Percentiles rank a stretch among this genome's conserved stretches.
phyloP scores from a whole-genome alignment of 2,329 filamentous ascomycete species.

The Aureobasidium sp. region DNA sequence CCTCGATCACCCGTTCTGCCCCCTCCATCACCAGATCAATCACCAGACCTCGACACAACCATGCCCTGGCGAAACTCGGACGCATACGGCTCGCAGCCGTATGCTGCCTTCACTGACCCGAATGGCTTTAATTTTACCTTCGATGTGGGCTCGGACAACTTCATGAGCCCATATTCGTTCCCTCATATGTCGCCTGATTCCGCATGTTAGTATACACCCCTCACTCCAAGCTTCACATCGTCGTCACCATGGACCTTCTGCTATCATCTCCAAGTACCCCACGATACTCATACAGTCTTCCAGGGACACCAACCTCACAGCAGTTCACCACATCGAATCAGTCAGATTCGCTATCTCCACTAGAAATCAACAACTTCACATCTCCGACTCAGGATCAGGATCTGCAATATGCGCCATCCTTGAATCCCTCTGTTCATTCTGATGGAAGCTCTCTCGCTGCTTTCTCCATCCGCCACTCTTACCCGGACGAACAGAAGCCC shows the following conservation, averaged over 20 bases:
- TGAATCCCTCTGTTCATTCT: neutral
- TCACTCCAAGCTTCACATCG: neutral
- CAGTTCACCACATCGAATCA: conserved; percentile 2
- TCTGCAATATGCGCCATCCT: conserved; percentile 1
- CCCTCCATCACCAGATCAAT: conserved; percentile 13
- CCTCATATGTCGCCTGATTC: conserved; percentile 16
- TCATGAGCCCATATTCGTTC: conserved; percentile 13
- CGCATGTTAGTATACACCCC: conserved; percentile 12
- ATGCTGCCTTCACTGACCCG: conserved; percentile 12
- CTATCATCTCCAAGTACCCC: conserved; percentile 4
- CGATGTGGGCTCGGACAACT: conserved; percentile 11
- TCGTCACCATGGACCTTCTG: neutral
- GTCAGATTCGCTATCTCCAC: conserved; percentile 14
- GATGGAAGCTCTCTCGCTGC: neutral
- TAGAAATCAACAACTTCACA: conserved; percentile 6
- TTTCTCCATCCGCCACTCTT: neutral
- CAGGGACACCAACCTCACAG: conserved; percentile 15
- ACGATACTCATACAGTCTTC: conserved; percentile 13
- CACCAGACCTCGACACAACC: conserved; percentile 5
- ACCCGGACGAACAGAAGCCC: neutral
- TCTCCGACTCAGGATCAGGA: conserved; percentile 7
- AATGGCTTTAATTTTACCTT: conserved; percentile 10
- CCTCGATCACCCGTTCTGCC: conserved; percentile 5
- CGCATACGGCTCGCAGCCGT: conserved; percentile 13
- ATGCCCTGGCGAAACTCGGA: conserved; percentile 13